These are phyloP conservation scores for Arctostaphylos glauca DNA, from an alignment of 148 eudicot species.

Conservation along the genomic window DNA sequence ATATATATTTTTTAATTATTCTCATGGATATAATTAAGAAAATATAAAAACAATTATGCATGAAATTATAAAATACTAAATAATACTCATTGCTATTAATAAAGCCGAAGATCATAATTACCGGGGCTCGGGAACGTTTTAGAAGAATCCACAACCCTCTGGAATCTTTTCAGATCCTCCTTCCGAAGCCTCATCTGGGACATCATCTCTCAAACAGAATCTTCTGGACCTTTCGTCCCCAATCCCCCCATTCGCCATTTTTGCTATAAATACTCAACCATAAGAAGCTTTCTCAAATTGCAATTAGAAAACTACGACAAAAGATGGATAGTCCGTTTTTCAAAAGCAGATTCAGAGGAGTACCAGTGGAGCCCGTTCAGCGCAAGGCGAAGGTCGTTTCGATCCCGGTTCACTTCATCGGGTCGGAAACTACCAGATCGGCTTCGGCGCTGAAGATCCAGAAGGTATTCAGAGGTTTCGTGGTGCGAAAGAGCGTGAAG, in stretches of 20 bases:
- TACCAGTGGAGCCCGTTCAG: not conserved
- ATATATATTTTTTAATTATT: too few species aligned
- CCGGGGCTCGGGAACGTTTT: not conserved
- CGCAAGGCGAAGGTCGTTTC: slow-evolving; percentile 21
- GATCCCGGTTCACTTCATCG: slow-evolving; percentile 43
- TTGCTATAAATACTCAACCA: not conserved
- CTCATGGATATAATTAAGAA: too few species aligned
- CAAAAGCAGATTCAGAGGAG: not conserved
- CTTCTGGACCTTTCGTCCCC: slow-evolving; percentile 2
- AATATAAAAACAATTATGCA: too few species aligned
- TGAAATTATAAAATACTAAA: too few species aligned
- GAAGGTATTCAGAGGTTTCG: slow-evolving; percentile 62
- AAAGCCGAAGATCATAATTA: too few species aligned
- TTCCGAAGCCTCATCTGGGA: not conserved
- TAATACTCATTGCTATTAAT: too few species aligned
- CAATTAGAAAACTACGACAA: not conserved
- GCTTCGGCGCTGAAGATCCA: slow-evolving; percentile 45
- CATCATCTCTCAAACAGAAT: not conserved
- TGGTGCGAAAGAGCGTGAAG: slow-evolving; percentile 52
- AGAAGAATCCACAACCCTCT: not conserved
- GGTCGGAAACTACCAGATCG: slow-evolving; percentile 16
- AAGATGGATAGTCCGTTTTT: slow-evolving; percentile 8
- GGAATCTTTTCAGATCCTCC: not conserved
- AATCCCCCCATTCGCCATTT: not conserved
- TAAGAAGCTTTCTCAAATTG: not conserved